phyloP scores from a whole-genome alignment of 2,329 filamentous ascomycete genomes.

The Exserohilum rostratum region DNA sequence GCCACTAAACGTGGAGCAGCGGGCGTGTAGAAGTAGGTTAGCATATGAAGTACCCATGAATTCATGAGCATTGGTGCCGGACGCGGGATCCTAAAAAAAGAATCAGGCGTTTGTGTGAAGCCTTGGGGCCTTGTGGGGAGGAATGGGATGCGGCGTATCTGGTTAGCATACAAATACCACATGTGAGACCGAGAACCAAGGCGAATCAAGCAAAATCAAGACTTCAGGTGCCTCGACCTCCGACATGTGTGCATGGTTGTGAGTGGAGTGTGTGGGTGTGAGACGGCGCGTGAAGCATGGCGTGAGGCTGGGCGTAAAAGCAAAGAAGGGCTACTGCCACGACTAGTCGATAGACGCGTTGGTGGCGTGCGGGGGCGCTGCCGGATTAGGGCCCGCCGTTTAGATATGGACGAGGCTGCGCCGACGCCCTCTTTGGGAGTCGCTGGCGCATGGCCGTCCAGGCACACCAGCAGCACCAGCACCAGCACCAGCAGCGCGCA shows the following conservation, averaged over 20 bases:
- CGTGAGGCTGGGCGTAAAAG: background rate
- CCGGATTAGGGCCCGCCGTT: too few species aligned
- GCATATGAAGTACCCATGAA: slow-evolving; percentile 36
- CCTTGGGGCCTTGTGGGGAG: slow-evolving; percentile 32
- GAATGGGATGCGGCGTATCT: slow-evolving; percentile 37
- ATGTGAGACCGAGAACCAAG: slow-evolving; percentile 19
- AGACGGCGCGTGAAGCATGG: background rate
- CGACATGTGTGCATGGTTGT: background rate
- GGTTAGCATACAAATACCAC: slow-evolving; percentile 45
- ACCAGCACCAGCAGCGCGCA: too few species aligned
- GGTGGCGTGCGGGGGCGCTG: slow-evolving; percentile 1
- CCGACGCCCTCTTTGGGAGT: slow-evolving; percentile 5
- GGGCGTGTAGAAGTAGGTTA: slow-evolving; percentile 25
- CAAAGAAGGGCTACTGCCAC: background rate
- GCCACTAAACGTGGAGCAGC: slow-evolving; percentile 49
- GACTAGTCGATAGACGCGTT: background rate
- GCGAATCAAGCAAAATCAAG: slow-evolving; percentile 18
- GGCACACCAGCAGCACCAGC: background rate
- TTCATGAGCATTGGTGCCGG: slow-evolving; percentile 34
- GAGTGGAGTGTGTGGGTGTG: background rate
- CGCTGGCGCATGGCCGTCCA: background rate
- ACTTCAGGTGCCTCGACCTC: slow-evolving; percentile 15
- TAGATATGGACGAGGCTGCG: slow-evolving; percentile 1
- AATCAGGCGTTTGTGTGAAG: slow-evolving; percentile 42
- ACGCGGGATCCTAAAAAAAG: slow-evolving; percentile 32